Base-by-base conservation (phyloP, 441 rosid genomes). In the Arabidopsis lyrata region DNA sequence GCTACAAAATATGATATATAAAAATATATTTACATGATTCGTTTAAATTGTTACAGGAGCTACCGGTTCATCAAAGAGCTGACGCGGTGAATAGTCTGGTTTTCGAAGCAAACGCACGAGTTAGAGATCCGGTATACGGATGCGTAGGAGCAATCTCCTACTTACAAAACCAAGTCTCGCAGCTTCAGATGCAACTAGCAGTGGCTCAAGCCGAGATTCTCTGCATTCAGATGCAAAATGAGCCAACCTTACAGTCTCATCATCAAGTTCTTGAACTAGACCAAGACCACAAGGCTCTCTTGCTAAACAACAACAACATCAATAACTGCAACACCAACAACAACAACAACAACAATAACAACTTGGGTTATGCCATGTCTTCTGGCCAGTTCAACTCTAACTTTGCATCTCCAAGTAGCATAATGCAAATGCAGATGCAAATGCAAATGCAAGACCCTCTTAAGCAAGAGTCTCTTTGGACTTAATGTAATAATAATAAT, bases 71-170 rank as follows among this genome's bases (percentile, higher is more conserved):
- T 44, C 94, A 92, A 72, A 88, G 99, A 77, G 93, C 85, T 6
- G 99, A 95, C 56, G 94, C 99, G 0, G 99, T 92, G 49, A 92
- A 90, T 76, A 95, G 99, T 77, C 66, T 95, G 69, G 97, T 90
- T 38, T 92, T 87, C 36, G 99, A 95, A 80, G 97, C 99, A 38
- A 90, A 87, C 61, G 97, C 99, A 13, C 78, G 99, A 69, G 90
- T 88, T 41, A 80, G 97, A 77, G 97, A 95, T 83, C 99, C 99
- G 0, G 97, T 95, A 0, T 92, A 95, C 18, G 99, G 99, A 2
- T 94, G 99, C 52, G 96, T 84, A 6, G 99, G 99, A 42, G 95
- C 94, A 62, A 92, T 94, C 66, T 89, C 97, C 0, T 89, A 82
- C 77, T 86, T 95, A 39, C 96, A 95, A 76, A 86, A 88, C 53